Conservation (phyloP, 2,329 filamentous ascomycete genomes). For the Trichoderma sp. region DNA sequence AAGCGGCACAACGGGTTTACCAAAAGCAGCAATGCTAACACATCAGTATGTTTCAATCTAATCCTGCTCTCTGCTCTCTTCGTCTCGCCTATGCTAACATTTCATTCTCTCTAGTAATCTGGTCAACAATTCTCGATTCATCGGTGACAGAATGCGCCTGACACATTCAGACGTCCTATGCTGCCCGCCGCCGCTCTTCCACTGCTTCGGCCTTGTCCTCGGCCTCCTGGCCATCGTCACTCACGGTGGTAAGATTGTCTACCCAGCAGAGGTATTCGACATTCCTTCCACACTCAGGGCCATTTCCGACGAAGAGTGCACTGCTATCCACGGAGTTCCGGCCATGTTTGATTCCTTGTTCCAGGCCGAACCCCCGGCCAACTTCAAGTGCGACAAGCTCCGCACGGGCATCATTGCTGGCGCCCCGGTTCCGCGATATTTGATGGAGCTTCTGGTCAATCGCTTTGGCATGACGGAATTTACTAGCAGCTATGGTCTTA, state of each 20-base stretch:
- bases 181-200: slow-evolving; percentile 80
- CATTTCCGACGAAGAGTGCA: slow-evolving; percentile 65
- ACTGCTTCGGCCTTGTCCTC: slow-evolving; percentile 79
- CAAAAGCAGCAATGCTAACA: slow-evolving; percentile 73
- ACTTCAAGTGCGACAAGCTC: slow-evolving; percentile 50
- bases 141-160: slow-evolving; percentile 71
- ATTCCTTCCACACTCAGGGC: slow-evolving; percentile 62
- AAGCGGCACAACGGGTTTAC: slow-evolving; percentile 69
- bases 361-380: slow-evolving; percentile 41
- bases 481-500: slow-evolving; percentile 68
- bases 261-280: slow-evolving; percentile 73
- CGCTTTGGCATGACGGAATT: slow-evolving; percentile 75
- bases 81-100: background rate
- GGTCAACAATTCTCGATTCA: slow-evolving; percentile 66
- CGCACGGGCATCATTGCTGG: slow-evolving; percentile 78
- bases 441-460: slow-evolving; percentile 70
- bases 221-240: slow-evolving; percentile 70
- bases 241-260: slow-evolving; percentile 73
- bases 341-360: slow-evolving; percentile 76
- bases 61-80: too few relatives aligned
- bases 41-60: slow-evolving; percentile 51
- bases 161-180: slow-evolving; percentile 66
- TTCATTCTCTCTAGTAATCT: slow-evolving; percentile 44
- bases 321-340: slow-evolving; percentile 76
- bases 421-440: slow-evolving; percentile 68